Evolutionary conservation across 2,329 filamentous ascomycete species (phyloP), one percentile per base, ranked within the genome.

Genomic region (Leptoxyphium fumago): DNA sequence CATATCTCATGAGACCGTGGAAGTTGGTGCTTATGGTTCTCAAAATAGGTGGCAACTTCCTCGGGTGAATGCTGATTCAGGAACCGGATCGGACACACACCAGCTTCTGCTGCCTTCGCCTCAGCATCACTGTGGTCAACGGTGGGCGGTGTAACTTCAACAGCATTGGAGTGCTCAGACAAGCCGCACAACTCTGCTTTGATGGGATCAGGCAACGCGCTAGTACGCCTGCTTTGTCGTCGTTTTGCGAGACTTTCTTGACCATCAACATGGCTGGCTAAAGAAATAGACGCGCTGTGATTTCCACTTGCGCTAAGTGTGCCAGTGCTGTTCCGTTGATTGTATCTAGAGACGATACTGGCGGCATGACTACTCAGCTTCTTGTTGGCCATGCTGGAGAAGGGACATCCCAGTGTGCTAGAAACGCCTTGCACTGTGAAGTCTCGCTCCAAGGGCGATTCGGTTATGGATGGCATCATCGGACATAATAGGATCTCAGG

Each of bases 1-100:
- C 89, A 96, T 39, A 95, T 77, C 60, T 93, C 86, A 64, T 96
- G 89, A 60, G 87, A 95, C 54, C 89, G 78, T 9, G 89, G 89
- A 43, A 96, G 75, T 62, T 94, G 84, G 64, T 96, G 88, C 62
- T 95, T 95, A 67, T 95, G 88, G 43, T 80, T 87, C 61, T 95
- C 85, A 57, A 96, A 86, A 61, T 94, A 96, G 56, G 83, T 78
- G 11, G 89, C 89, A 48, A 96, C 81, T 59, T 95, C 88, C 66
- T 94, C 85, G 2, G 89, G 85, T 2, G 86, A 87, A 59, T 94
- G 88, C 61, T 94, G 82, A 62, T 95, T 82, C 58, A 95, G 71
- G 65, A 83, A 95, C 40, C 89, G 83, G 47, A 96, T 96, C 2
- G 89, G 89, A 62, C 89, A 96, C 58, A 86, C 86, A 45, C 76